Conservation (phyloP, 2,329 filamentous ascomycete genomes). For the Zalaria sp. region DNA sequence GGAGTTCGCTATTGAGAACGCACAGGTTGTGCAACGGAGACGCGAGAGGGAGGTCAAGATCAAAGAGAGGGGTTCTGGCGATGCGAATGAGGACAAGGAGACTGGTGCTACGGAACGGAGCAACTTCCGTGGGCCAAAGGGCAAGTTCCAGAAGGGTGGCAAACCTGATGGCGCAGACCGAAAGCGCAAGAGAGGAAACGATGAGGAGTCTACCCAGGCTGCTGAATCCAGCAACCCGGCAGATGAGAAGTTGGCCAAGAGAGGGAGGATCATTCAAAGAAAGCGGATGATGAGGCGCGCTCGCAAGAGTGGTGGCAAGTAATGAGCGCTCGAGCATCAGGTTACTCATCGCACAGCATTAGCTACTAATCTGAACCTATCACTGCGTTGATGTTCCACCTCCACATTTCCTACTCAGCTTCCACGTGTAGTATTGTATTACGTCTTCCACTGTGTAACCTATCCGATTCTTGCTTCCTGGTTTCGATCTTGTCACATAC, state of each 20-base stretch:
- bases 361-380: too few relatives aligned
- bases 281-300: constrained; percentile 60
- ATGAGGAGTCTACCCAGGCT: constrained; percentile 11
- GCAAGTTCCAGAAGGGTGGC: constrained; percentile 4
- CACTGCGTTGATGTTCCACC: too few relatives aligned
- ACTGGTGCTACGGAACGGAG: neutral
- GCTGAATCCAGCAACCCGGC: constrained; percentile 20
- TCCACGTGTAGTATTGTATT: too few relatives aligned
- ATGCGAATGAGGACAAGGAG: constrained; percentile 1
- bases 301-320: constrained; percentile 21
- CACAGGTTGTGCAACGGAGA: constrained; percentile 78
- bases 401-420: too few relatives aligned
- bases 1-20: constrained; percentile 97
- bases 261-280: constrained; percentile 69
- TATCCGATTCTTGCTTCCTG: too few relatives aligned
- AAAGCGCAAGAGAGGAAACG: constrained; percentile 25
- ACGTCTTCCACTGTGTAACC: too few relatives aligned
- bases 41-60: constrained; percentile 47
- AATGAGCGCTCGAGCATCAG: neutral
- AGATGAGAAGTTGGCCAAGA: constrained; percentile 43
- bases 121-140: constrained; percentile 6
- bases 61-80: constrained; percentile 25
- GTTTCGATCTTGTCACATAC: too few relatives aligned
- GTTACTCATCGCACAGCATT: too few relatives aligned
- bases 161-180: constrained; percentile 10